Evolutionary conservation across 176 grass and related monocot genomes (phyloP).

Genomic region (Alloteropsis semialata): DNA sequence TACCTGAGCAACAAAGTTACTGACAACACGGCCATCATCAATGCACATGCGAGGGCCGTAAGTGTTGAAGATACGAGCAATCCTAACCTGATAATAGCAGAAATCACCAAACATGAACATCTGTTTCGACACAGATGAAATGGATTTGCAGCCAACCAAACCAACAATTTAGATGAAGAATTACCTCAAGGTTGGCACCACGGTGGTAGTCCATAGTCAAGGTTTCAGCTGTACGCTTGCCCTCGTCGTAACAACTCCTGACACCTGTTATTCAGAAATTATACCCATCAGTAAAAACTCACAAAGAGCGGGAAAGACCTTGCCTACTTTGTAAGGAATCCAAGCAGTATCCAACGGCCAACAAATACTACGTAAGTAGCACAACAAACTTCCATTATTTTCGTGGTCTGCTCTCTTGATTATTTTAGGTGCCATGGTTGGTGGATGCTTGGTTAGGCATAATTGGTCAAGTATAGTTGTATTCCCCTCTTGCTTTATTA

Average conservation of each 20-base stretch:
- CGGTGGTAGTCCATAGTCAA: conserved; percentile 97
- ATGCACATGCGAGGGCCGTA: conserved; percentile 96
- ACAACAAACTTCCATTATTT: conserved; percentile 30
- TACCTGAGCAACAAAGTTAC: conserved; percentile 98
- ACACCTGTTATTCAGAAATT: conserved; percentile 53
- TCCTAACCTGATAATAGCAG: conserved; percentile 57
- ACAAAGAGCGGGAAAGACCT: neutral
- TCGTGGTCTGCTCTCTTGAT: conserved; percentile 17
- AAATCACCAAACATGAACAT: neutral
- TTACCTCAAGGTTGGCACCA: conserved; percentile 80
- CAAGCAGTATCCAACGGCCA: conserved; percentile 1
- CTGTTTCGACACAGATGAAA: neutral
- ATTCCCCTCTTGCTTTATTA: conserved; percentile 24
- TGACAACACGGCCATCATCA: conserved; percentile 92
- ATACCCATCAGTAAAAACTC: conserved; percentile 24
- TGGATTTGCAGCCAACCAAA: neutral
- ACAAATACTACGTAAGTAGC: conserved; percentile 6
- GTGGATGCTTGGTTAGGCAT: conserved; percentile 44
- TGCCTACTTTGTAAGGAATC: conserved; percentile 1
- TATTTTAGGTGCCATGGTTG: conserved; percentile 32
- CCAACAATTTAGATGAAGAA: neutral
- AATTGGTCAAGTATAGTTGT: conserved; percentile 29
- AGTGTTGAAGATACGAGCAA: conserved; percentile 89
- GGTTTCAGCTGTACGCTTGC: conserved; percentile 86
- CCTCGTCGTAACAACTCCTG: conserved; percentile 90